These are phyloP conservation scores for Agastache rugosa DNA, from an alignment of 257 asterid genomes.

Conservation along the genomic window DNA sequence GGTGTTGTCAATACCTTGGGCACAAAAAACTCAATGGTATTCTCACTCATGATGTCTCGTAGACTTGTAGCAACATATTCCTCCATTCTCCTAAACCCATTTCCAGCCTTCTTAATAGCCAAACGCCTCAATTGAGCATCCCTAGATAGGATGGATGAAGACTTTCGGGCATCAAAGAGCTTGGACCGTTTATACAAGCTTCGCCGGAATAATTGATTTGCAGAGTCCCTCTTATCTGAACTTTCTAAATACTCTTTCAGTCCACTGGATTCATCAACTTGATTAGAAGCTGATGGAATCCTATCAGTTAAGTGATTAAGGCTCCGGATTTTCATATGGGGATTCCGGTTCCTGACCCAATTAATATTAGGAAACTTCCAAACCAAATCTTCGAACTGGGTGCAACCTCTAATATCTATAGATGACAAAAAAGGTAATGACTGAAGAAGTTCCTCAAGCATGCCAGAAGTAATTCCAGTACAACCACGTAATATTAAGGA, in stretches of 20 bases:
- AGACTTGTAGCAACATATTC: constrained; percentile 68
- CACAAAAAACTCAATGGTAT: constrained; percentile 78
- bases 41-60: constrained; percentile 82
- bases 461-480: constrained; percentile 66
- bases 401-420: constrained; percentile 91
- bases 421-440: constrained; percentile 64
- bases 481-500: constrained; percentile 83
- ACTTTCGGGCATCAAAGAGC: constrained; percentile 90
- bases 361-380: constrained; percentile 73
- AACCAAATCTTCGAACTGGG: constrained; percentile 84
- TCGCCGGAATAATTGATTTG: constrained; percentile 83
- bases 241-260: constrained; percentile 91
- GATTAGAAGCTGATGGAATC: constrained; percentile 52
- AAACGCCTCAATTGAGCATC: constrained; percentile 93
- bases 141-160: constrained; percentile 87
- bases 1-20: constrained; percentile 68
- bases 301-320: constrained; percentile 62
- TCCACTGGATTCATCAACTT: constrained; percentile 89
- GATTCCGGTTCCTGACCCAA: constrained; percentile 70
- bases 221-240: constrained; percentile 91
- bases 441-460: constrained; percentile 79
- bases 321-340: constrained; percentile 58
- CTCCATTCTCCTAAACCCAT: constrained; percentile 88
- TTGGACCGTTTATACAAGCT: constrained; percentile 96
- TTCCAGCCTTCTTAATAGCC: constrained; percentile 83